Percentiles rank a stretch among this genome's conserved stretches.
phyloP scores from a whole-genome alignment of 257 asterid species.

The Solanum piurae region DNA sequence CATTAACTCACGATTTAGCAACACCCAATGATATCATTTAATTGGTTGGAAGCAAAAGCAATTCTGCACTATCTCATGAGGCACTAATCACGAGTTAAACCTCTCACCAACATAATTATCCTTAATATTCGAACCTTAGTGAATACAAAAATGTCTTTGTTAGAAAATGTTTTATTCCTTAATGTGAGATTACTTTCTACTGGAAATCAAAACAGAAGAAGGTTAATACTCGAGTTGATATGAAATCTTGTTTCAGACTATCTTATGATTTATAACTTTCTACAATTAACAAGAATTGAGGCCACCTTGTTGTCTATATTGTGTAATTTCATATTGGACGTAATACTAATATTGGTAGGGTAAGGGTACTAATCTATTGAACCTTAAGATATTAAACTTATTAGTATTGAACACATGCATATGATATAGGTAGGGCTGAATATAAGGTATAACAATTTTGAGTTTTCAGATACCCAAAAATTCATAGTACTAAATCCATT shows the following conservation, averaged over 20 bases:
- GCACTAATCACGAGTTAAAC: background rate
- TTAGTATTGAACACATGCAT: background rate
- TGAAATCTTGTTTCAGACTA: no score
- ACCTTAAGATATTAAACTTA: background rate
- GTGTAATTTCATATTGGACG: background rate
- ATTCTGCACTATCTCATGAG: background rate
- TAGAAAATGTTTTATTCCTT: background rate
- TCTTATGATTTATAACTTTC: background rate
- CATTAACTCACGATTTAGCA: background rate
- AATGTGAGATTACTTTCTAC: background rate
- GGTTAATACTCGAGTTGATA: background rate
- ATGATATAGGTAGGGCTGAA: background rate
- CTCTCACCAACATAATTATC: background rate
- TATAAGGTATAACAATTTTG: background rate
- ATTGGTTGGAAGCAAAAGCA: background rate
- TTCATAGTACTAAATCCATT: background rate
- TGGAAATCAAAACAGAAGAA: background rate
- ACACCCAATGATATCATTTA: background rate
- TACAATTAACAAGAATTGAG: background rate
- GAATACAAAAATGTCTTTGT: background rate
- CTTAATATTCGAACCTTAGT: background rate
- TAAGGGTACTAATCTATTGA: background rate
- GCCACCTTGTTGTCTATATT: background rate
- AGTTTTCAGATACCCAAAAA: background rate
- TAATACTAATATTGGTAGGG: background rate